Evolutionary conservation across 1,139 yeast species (phyloP), one percentile per base, ranked within the genome.

Genomic region (Yamadazyma blattariae): DNA sequence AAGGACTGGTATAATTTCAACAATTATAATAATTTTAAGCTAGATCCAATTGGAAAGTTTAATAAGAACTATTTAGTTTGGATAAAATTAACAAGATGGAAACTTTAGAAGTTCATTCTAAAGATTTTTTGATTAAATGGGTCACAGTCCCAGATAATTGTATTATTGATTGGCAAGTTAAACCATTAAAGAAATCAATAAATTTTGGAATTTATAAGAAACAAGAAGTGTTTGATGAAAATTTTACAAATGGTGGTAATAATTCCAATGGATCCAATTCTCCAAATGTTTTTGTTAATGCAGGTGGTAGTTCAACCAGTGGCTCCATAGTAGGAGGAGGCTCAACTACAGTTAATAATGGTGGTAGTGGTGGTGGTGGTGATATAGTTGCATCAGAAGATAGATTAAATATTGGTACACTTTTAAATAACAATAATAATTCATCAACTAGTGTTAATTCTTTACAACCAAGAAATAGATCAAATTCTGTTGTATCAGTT

Each of bases 61-160:
- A n/a, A n/a, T n/a, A n/a, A n/a, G n/a, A n/a, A n/a, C n/a, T n/a
- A n/a, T n/a, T n/a, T n/a, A n/a, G n/a, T n/a, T n/a, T n/a, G n/a
- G n/a, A n/a, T n/a, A n/a, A n/a, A n/a, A n/a, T n/a, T n/a, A n/a
- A n/a, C n/a, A n/a, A 7, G 19, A 47, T 47, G 51, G 96, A 89
- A 58, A 81, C 90, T 2, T 73, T 92, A 38, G 97, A 90, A 59
- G 79, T 92, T 29, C 95, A 90, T 51, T 82, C 95, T 35, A 85
- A 87, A 56, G 85, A 92, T 40, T 90, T 86, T 53, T 76, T 89
- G 46, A 85, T 90, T 51, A 87, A 90, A 50, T 92, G 97, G 97
- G 79, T 89, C 40, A 76, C 80, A 44, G 87, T 83, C 7, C 82
- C 86, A 0, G 82, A 78, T 29, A 74, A 79, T 41, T 75, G 82